Conservation (phyloP, 352 stramenopile genomes). For the Phytophthora pisi region DNA sequence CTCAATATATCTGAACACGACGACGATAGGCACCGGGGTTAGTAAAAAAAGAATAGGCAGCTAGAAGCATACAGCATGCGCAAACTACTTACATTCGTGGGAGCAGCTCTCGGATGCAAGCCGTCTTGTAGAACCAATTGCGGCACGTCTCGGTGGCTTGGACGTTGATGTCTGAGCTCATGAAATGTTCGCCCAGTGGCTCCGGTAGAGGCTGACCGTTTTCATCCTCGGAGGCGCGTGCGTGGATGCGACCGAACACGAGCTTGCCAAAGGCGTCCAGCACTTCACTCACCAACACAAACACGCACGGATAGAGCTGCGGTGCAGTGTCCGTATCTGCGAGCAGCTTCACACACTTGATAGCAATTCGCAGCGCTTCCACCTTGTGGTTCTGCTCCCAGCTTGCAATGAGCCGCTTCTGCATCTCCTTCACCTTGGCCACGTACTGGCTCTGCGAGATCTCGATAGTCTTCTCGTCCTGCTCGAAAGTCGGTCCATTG, state of each 20-base stretch:
- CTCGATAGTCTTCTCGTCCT: conserved; percentile 61
- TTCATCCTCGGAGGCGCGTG: conserved; percentile 65
- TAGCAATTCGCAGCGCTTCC: conserved; percentile 86
- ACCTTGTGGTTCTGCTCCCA: conserved; percentile 92
- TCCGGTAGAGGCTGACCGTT: conserved; percentile 59
- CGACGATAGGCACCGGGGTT: neutral
- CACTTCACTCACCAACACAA: conserved; percentile 88
- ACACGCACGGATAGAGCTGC: conserved; percentile 90
- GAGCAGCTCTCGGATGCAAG: conserved; percentile 92
- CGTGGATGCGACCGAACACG: conserved; percentile 85
- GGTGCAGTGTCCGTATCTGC: conserved; percentile 76
- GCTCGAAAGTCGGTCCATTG: neutral
- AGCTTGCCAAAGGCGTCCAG: conserved; percentile 88
- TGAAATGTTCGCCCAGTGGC: conserved; percentile 71
- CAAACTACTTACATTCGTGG: conserved; percentile 79
- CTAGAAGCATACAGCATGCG: neutral
- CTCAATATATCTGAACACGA: conserved; percentile 76
- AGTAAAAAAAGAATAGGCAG: neutral
- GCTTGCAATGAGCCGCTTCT: conserved; percentile 61
- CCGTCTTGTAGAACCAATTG: conserved; percentile 96
- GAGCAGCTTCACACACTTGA: conserved; percentile 92
- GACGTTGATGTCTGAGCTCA: conserved; percentile 79
- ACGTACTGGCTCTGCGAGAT: conserved; percentile 88
- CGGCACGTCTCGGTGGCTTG: conserved; percentile 91
- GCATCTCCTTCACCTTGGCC: conserved; percentile 77